Percentiles rank a stretch among this genome's conserved stretches.
These are phyloP conservation scores for Trichoderma koningiopsis DNA, from an alignment of 2,329 filamentous ascomycete genomes.

Conservation along the genomic window DNA sequence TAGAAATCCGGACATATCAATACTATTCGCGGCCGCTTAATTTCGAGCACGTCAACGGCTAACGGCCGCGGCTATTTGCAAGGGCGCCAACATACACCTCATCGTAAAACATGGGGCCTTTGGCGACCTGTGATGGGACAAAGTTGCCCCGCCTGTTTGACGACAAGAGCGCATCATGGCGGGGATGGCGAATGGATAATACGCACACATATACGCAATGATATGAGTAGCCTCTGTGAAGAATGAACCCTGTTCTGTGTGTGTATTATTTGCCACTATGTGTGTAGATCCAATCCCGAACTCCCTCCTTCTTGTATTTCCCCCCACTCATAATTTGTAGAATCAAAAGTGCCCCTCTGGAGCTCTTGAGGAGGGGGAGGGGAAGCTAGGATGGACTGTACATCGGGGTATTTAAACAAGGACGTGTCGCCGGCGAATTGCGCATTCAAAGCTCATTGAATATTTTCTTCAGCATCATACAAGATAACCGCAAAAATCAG, in stretches of 20 bases:
- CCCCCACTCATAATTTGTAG: not conserved
- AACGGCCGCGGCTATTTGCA: slow-evolving; percentile 12
- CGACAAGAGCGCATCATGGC: not conserved
- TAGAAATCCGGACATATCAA: slow-evolving; percentile 24
- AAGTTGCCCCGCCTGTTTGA: slow-evolving; percentile 10
- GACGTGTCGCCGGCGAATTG: not conserved
- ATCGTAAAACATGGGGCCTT: not conserved
- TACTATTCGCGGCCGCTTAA: not conserved
- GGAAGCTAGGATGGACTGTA: not conserved
- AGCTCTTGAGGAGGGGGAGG: not conserved
- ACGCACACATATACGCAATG: not conserved
- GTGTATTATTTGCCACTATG: not conserved
- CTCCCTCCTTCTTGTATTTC: not conserved
- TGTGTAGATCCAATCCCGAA: not conserved
- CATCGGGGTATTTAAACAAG: not conserved
- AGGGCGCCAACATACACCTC: not conserved
- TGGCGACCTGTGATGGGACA: not conserved
- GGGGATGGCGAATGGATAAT: not conserved
- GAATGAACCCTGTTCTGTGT: not conserved
- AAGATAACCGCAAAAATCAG: not conserved
- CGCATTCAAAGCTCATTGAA: not conserved
- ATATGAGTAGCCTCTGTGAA: not conserved
- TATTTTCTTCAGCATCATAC: not conserved
- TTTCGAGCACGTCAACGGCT: not conserved
- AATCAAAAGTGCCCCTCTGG: slow-evolving; percentile 3